Evolutionary conservation across 306 rosid species (phyloP), one percentile per base, ranked within the genome.

Genomic region (Vigna hirtella): DNA sequence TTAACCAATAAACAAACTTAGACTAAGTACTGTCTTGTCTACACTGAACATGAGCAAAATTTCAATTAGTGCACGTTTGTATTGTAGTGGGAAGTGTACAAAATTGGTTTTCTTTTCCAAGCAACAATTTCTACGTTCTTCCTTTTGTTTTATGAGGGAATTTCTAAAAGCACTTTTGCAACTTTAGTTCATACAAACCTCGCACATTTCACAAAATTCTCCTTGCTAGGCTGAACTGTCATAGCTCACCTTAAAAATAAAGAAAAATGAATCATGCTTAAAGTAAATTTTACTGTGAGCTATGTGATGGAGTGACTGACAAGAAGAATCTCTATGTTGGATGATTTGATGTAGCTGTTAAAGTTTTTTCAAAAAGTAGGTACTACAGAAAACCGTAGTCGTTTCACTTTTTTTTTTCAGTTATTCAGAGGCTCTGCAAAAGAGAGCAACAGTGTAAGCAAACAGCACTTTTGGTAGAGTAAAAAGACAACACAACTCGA

Each of bases 341-440:
- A 51, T 51, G 85, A 63, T 63, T 38, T 81, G 69, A 82, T 70
- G 62, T 52, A 49, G 45, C 67, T 49, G 53, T 59, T 51, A 40
- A 26, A 34, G 51, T 0, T 34, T 38, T 76, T 40, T 40, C 6
- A 59, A 76, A 43, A 17, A 11, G n/a, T 7, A 47, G 18, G 56
- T 45, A 24, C 72, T 5, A 3, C 55, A 34, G 36, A 49, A 69
- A 69, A 20, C 3, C 43, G 43, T 18, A 28, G 36, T 77, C 55
- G 55, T 50, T 72, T 66, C 77, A 72, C 74, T 9, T n/a, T 42
- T 66, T 36, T 26, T 64, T 10, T 52, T 38, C 45, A 24, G 24
- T 51, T 43, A 51, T 42, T 42, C 26, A 36, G 47, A 53, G 51
- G 40, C 65, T 77, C 72, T 32, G 61, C 5, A 32, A 28, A 51